These are phyloP conservation scores for Nakaseomyces glabratus DNA, from an alignment of 1,139 yeast species.

Conservation along the genomic window DNA sequence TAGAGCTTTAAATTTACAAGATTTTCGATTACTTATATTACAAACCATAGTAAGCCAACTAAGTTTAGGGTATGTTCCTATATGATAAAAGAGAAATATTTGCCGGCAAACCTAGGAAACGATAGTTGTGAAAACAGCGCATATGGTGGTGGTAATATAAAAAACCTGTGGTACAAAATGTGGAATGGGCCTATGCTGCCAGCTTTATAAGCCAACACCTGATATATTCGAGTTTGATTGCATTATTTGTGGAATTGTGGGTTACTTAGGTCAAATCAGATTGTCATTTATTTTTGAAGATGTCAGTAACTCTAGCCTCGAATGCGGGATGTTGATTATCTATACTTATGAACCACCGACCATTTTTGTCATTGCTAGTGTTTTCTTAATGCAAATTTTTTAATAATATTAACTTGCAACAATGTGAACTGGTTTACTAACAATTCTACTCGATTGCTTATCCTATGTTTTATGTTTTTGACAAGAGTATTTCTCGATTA, in stretches of 20 bases:
- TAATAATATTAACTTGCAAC: background rate
- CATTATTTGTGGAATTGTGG: too few species aligned
- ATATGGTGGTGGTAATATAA: background rate
- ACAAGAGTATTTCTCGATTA: background rate
- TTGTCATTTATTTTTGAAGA: too few species aligned
- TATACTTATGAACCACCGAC: background rate
- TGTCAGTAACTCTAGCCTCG: background rate
- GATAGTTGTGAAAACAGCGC: background rate
- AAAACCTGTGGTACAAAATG: background rate
- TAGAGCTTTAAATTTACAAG: background rate
- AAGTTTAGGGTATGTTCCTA: conserved; percentile 21
- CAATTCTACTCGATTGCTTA: conserved; percentile 6
- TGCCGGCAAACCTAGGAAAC: background rate
- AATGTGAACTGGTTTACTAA: conserved; percentile 6
- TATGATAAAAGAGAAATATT: background rate
- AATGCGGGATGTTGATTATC: background rate
- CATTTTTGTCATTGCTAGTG: background rate
- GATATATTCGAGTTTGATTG: background rate
- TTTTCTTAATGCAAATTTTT: background rate
- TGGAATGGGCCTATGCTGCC: background rate
- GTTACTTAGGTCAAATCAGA: too few species aligned
- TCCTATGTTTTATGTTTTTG: background rate
- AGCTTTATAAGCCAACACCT: background rate
- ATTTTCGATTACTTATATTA: background rate
- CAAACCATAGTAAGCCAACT: conserved; percentile 17